Evolutionary conservation across 768 basidiomycete species (phyloP), one percentile per base, ranked within the genome.

Genomic region (Lentinula edodes): DNA sequence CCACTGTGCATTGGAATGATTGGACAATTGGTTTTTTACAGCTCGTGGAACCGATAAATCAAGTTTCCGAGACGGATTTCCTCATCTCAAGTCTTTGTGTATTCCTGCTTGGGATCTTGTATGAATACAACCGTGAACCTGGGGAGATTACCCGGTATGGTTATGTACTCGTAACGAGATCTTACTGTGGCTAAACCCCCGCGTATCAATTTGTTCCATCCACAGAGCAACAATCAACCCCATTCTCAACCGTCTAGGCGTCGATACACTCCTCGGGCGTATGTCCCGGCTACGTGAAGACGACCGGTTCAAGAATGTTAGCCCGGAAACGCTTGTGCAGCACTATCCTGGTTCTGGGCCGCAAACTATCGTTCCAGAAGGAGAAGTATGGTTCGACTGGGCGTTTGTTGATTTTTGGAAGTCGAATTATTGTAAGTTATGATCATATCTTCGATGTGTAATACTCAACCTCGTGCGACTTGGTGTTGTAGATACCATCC

Each of bases 401-500:
- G 84, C 89, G 0, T 98, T 98, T 74, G 86, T 97, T 6, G 97
- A 99, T 73, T 99, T 98, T 72, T 95, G 93, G 90, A 98, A 98
- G 76, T 95, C 93, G 51, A 95, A 96, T 69, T 97, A 95, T 69
- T 93, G 96, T 96, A 67, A 70, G 91, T 73, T 28, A 50, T 50
- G 51, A 53, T 6, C 6, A 6, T 62, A 23, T 9, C 6, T 46
- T 6, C 5, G 15, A 32, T 53, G 34, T 41, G 7, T 35, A 10
- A 32, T 15, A 60, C 52, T 48, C 4, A 15, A 38, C 45, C 3
- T 28, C 28, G 28, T 28, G 28, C 28, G 28, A 28, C 28, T 28
- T 41, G 35, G 41, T 60, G 13, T 52, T 54, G 15, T 66, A 92
- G 90, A 91, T 73, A 84, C 91, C 15, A 78, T 92, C 2, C 91